phyloP scores from a whole-genome alignment of 495 filamentous ascomycete genomes.

The Aspergillus panamensis region DNA sequence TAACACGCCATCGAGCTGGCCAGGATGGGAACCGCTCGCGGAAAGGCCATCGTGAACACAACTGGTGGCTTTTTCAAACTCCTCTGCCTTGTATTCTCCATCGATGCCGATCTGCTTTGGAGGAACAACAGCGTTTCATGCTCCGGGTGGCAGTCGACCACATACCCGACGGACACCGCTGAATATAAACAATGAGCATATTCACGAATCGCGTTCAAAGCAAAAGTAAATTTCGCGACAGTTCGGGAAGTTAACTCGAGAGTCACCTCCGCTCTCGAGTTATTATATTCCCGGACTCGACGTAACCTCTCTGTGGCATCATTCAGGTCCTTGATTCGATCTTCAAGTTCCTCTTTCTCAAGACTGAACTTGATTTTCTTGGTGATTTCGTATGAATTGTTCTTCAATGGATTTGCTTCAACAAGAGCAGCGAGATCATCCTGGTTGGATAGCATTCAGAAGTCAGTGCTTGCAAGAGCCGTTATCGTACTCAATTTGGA shows the following conservation, averaged over 20 bases:
- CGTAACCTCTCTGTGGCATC: neutral
- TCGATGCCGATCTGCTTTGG: neutral
- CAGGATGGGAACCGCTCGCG: neutral
- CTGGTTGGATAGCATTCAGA: neutral
- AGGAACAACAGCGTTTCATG: constrained; percentile 12
- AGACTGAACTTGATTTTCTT: constrained; percentile 11
- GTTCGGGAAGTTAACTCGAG: neutral
- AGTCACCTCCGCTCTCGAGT: neutral
- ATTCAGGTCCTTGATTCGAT: constrained; percentile 3
- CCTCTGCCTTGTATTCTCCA: neutral
- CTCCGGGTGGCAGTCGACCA: neutral
- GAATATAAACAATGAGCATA: constrained; percentile 8
- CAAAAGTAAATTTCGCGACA: neutral
- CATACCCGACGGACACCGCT: neutral
- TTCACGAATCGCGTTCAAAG: neutral
- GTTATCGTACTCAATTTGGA: neutral
- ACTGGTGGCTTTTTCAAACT: neutral
- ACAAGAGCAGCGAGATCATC: neutral
- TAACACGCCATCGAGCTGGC: neutral
- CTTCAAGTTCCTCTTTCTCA: constrained; percentile 9
- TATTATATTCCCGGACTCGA: constrained; percentile 2
- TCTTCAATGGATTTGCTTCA: neutral
- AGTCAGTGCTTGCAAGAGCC: neutral
- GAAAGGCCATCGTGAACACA: neutral
- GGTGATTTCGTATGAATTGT: constrained; percentile 21